These are phyloP conservation scores for Puccinellia tenuiflora DNA, from an alignment of 176 grass and related monocot species.

Conservation along the genomic window DNA sequence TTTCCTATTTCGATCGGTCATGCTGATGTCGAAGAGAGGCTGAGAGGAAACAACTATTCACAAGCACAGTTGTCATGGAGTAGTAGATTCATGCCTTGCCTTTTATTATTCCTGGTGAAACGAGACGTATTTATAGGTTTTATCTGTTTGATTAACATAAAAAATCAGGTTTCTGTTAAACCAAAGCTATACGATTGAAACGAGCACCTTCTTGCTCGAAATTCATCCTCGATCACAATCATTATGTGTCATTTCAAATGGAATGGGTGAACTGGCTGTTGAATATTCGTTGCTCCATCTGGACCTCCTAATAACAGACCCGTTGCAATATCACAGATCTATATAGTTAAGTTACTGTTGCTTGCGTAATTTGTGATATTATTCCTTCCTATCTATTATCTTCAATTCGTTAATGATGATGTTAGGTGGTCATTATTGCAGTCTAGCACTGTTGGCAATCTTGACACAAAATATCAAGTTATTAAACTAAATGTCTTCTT, in stretches of 20 bases:
- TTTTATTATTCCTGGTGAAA: slow-evolving; percentile 19
- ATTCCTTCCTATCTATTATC: slow-evolving; percentile 22
- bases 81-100: background rate
- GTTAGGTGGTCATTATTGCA: slow-evolving; percentile 26
- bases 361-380: slow-evolving; percentile 6
- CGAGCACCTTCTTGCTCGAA: background rate
- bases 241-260: background rate
- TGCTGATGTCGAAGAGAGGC: slow-evolving; percentile 20
- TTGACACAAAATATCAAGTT: slow-evolving; percentile 22
- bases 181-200: background rate
- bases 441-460: slow-evolving; percentile 13
- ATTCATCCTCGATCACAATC: background rate
- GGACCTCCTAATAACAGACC: slow-evolving; percentile 7
- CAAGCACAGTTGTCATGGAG: background rate
- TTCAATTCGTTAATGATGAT: slow-evolving; percentile 33
- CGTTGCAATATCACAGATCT: background rate
- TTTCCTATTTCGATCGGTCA: slow-evolving; percentile 36
- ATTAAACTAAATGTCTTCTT: slow-evolving; percentile 23
- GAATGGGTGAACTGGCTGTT: slow-evolving; percentile 12
- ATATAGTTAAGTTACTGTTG: background rate
- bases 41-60: background rate
- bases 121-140: background rate
- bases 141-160: background rate
- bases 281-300: background rate
- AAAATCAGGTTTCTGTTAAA: background rate